A percentile compares a stretch with the other conserved stretches of the same genome.
Evolutionary conservation across 2,329 filamentous ascomycete species (phyloP).

Genomic region (Trichoderma asperellum): DNA sequence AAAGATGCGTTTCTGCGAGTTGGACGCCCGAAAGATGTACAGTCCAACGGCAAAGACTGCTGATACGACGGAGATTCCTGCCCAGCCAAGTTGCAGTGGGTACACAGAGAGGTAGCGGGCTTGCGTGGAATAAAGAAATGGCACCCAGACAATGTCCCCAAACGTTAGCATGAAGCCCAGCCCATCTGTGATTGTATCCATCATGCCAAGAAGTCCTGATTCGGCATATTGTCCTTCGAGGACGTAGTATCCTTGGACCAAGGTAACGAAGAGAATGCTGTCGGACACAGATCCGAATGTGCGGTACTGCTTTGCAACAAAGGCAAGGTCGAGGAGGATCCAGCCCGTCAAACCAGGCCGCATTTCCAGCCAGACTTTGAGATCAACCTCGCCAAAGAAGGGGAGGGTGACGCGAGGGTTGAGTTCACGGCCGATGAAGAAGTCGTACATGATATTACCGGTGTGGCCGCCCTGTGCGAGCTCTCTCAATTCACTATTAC

Average conservation of each 20-base stretch:
- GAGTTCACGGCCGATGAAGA: constrained; percentile 93
- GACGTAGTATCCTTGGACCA: constrained; percentile 78
- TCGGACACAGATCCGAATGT: constrained; percentile 79
- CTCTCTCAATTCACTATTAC: constrained; percentile 71
- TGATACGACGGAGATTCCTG: constrained; percentile 65
- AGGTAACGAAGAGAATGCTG: constrained; percentile 75
- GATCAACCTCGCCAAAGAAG: constrained; percentile 79
- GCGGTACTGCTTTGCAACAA: constrained; percentile 83
- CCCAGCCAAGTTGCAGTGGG: constrained; percentile 71
- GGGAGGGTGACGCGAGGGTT: constrained; percentile 82
- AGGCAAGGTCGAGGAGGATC: constrained; percentile 79
- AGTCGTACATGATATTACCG: constrained; percentile 87
- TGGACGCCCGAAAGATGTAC: constrained; percentile 84
- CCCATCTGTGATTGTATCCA: constrained; percentile 87
- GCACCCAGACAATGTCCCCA: constrained; percentile 88
- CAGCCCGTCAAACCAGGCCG: constrained; percentile 85
- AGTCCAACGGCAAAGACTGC: constrained; percentile 71
- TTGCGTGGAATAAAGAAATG: constrained; percentile 83
- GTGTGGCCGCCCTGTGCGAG: constrained; percentile 77
- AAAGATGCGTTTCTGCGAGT: constrained; percentile 93
- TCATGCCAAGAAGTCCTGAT: constrained; percentile 81
- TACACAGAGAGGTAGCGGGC: constrained; percentile 80
- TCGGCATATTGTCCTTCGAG: constrained; percentile 85
- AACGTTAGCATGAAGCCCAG: constrained; percentile 93
- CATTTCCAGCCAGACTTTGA: constrained; percentile 86